A percentile compares a stretch with the other conserved stretches of the same genome.
Evolutionary conservation across 2,329 filamentous ascomycete species (phyloP).

Genomic region (Diaporthe sp.): DNA sequence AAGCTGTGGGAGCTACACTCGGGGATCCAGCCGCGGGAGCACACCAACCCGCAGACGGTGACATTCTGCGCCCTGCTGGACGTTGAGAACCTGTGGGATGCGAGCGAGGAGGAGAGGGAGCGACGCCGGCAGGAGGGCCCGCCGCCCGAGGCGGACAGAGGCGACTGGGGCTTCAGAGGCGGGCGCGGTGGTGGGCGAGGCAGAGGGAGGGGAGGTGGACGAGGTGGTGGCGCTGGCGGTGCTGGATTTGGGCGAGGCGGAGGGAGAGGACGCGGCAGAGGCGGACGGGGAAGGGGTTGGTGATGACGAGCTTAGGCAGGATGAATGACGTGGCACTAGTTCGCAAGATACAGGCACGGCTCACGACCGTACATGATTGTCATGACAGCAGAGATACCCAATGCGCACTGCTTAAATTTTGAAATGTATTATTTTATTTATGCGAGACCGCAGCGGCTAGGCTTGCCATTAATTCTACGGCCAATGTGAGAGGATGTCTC

Average conservation of each 20-base stretch:
- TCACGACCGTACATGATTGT: slow-evolving; percentile 38
- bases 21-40: slow-evolving; percentile 79
- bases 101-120: slow-evolving; percentile 78
- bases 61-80: slow-evolving; percentile 83
- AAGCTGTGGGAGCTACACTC: slow-evolving; percentile 51
- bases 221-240: slow-evolving; percentile 55
- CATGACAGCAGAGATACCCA: slow-evolving; percentile 20
- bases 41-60: slow-evolving; percentile 89
- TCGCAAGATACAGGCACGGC: slow-evolving; percentile 31
- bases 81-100: slow-evolving; percentile 82
- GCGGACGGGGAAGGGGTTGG: slow-evolving; percentile 56
- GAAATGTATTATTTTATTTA: not conserved
- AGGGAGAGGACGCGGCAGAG: slow-evolving; percentile 53
- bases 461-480: not conserved
- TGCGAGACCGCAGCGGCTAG: not conserved
- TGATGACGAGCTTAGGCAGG: slow-evolving; percentile 47
- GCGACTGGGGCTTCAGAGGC: slow-evolving; percentile 42
- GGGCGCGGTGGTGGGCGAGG: slow-evolving; percentile 49
- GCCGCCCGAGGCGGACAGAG: slow-evolving; percentile 54
- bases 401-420: not conserved
- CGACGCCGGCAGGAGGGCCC: slow-evolving; percentile 72
- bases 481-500: slow-evolving; percentile 52
- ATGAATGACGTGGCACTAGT: not conserved
- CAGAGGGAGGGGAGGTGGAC: slow-evolving; percentile 51
- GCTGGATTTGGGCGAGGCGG: slow-evolving; percentile 51